Percentiles rank a stretch among this genome's conserved stretches.
phyloP scores from a whole-genome alignment of 139 green algal genomes.

The Chlamydomonas applanata region DNA sequence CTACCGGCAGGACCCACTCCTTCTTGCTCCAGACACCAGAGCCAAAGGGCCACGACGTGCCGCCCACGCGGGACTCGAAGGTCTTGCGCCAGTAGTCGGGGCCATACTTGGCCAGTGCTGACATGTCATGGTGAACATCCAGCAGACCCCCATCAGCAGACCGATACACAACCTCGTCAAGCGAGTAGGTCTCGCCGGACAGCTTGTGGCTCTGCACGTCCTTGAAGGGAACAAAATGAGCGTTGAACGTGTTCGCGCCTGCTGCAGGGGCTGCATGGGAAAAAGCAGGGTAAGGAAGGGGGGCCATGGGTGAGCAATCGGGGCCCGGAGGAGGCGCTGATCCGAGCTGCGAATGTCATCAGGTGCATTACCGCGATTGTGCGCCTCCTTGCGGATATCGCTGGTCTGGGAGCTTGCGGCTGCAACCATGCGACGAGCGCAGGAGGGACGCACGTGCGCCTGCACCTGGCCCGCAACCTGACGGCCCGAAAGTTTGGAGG shows the following conservation, averaged over 20 bases:
- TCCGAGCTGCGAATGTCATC: neutral
- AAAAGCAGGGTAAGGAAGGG: neutral
- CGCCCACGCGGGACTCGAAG: slow-evolving; percentile 91
- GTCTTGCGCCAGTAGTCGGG: slow-evolving; percentile 91
- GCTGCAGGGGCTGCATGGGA: slow-evolving; percentile 39
- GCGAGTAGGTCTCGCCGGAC: slow-evolving; percentile 82
- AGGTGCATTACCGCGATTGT: neutral
- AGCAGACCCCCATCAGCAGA: slow-evolving; percentile 83
- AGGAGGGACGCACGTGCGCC: too few relatives aligned
- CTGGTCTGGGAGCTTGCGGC: neutral
- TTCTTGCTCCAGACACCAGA: slow-evolving; percentile 99
- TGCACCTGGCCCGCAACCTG: too few relatives aligned
- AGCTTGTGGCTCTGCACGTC: slow-evolving; percentile 41
- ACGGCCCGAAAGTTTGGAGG: too few relatives aligned
- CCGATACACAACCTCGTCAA: slow-evolving; percentile 94
- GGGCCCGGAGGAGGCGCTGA: neutral
- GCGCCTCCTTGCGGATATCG: slow-evolving; percentile 17
- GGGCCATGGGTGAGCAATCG: neutral
- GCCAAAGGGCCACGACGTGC: slow-evolving; percentile 93
- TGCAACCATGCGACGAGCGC: too few relatives aligned
- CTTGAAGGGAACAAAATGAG: slow-evolving; percentile 92
- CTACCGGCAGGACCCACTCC: slow-evolving; percentile 96
- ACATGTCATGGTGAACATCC: slow-evolving; percentile 97
- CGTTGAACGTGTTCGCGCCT: slow-evolving; percentile 69
- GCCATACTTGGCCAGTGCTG: slow-evolving; percentile 80